phyloP scores from a whole-genome alignment of 371 early-diverging fungal genomes.

The Phascolomyces articulosus region DNA sequence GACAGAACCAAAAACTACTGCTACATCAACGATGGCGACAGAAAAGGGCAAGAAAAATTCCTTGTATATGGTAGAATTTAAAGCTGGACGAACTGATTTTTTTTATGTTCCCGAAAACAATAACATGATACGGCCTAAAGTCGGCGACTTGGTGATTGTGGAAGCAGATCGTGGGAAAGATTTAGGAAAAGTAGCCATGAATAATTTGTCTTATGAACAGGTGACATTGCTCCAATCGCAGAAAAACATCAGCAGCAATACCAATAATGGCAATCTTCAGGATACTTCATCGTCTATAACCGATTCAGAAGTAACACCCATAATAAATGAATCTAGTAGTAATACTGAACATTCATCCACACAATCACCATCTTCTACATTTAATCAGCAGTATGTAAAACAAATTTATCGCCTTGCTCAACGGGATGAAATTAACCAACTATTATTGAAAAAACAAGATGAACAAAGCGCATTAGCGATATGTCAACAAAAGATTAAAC shows the following conservation, averaged over 20 bases:
- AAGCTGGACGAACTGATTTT: conserved; percentile 88
- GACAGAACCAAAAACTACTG: conserved; percentile 3
- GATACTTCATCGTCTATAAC: neutral
- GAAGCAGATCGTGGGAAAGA: conserved; percentile 98
- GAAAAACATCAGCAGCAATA: conserved; percentile 1
- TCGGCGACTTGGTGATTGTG: conserved; percentile 87
- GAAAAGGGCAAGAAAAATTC: conserved; percentile 21
- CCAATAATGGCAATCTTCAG: neutral
- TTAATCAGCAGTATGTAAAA: conserved; percentile 67
- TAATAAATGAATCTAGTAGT: conserved; percentile 5
- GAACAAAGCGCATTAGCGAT: conserved; percentile 87
- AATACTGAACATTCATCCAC: no score
- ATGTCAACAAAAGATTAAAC: conserved; percentile 88
- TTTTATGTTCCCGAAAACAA: conserved; percentile 70
- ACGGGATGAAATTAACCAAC: conserved; percentile 72
- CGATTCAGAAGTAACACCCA: conserved; percentile 12
- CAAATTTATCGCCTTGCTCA: conserved; percentile 84
- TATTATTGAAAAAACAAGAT: conserved; percentile 81
- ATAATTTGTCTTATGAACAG: conserved; percentile 30
- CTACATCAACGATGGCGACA: neutral
- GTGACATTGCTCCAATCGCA: conserved; percentile 26
- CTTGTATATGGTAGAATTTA: conserved; percentile 90
- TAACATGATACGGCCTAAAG: conserved; percentile 25
- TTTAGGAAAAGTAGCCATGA: conserved; percentile 85
- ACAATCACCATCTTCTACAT: conserved; percentile 42